A percentile compares a stretch with the other conserved stretches of the same genome.
Conservation (phyloP, 2,329 filamentous ascomycete species). For the Colletotrichum kahawae region DNA sequence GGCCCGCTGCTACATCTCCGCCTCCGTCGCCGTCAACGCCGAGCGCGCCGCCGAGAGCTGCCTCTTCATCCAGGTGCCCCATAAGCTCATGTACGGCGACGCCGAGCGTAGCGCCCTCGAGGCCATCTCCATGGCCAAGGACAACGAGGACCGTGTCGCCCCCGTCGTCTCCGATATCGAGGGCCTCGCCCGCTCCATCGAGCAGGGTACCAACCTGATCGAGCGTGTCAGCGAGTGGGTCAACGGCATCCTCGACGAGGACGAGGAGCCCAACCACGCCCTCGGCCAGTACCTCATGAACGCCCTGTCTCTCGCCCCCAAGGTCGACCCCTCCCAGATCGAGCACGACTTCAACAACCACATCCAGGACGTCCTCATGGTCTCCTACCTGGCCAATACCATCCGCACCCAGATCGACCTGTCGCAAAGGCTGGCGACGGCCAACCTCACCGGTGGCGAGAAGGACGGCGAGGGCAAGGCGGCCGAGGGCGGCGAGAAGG, state of each 20-base stretch:
- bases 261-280: slow-evolving; percentile 85
- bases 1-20: slow-evolving; percentile 92
- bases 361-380: slow-evolving; percentile 97
- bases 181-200: slow-evolving; percentile 81
- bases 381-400: slow-evolving; percentile 97
- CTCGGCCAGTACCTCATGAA: slow-evolving; percentile 96
- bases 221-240: slow-evolving; percentile 93
- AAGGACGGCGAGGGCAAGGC: slow-evolving; percentile 55
- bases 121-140: slow-evolving; percentile 81
- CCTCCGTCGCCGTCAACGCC: slow-evolving; percentile 91
- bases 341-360: slow-evolving; percentile 99
- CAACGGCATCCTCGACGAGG: slow-evolving; percentile 91
- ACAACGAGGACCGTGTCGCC: slow-evolving; percentile 75
- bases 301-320: slow-evolving; percentile 88
- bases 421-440: slow-evolving; percentile 90
- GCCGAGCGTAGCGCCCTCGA: slow-evolving; percentile 72
- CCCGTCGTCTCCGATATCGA: slow-evolving; percentile 88
- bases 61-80: slow-evolving; percentile 95
- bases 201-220: slow-evolving; percentile 87
- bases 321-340: slow-evolving; percentile 88
- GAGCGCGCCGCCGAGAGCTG: slow-evolving; percentile 96
- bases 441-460: slow-evolving; percentile 60
- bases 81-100: slow-evolving; percentile 90
- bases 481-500: slow-evolving; percentile 45
- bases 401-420: slow-evolving; percentile 99